These are phyloP conservation scores for Groenewaldozyma auringiensis DNA, from an alignment of 1,139 yeast species.

Conservation along the genomic window DNA sequence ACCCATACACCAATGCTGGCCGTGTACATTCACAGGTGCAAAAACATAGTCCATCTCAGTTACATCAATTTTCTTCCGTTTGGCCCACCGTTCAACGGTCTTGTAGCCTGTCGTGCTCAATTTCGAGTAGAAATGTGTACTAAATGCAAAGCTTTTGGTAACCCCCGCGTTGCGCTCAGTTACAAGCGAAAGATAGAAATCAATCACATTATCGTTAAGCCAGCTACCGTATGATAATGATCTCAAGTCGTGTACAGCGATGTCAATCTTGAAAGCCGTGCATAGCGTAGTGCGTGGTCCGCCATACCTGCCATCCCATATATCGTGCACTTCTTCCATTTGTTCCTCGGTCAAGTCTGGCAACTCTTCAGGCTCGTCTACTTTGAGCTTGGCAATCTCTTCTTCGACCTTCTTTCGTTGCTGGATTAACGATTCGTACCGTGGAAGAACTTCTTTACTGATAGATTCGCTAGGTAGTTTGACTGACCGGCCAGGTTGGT, in stretches of 20 bases:
- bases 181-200: constrained; percentile 62
- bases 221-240: constrained; percentile 68
- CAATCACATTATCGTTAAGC: constrained; percentile 90
- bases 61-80: constrained; percentile 66
- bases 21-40: constrained; percentile 75
- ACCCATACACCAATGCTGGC: constrained; percentile 91
- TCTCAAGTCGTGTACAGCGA: constrained; percentile 56
- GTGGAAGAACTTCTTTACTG: constrained; percentile 7
- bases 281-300: constrained; percentile 27
- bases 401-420: constrained; percentile 6
- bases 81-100: constrained; percentile 88
- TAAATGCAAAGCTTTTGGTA: constrained; percentile 54
- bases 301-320: constrained; percentile 8
- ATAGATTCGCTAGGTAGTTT: background rate
- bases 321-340: constrained; percentile 5
- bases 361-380: background rate
- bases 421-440: constrained; percentile 11
- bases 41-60: constrained; percentile 56
- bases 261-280: constrained; percentile 47
- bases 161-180: constrained; percentile 31
- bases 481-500: background rate
- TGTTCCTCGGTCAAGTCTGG: constrained; percentile 5
- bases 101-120: constrained; percentile 63
- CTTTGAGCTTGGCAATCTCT: constrained; percentile 2
- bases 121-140: constrained; percentile 80